Base-by-base conservation (phyloP, 768 basidiomycete genomes). In the Tricholoma terreum region DNA sequence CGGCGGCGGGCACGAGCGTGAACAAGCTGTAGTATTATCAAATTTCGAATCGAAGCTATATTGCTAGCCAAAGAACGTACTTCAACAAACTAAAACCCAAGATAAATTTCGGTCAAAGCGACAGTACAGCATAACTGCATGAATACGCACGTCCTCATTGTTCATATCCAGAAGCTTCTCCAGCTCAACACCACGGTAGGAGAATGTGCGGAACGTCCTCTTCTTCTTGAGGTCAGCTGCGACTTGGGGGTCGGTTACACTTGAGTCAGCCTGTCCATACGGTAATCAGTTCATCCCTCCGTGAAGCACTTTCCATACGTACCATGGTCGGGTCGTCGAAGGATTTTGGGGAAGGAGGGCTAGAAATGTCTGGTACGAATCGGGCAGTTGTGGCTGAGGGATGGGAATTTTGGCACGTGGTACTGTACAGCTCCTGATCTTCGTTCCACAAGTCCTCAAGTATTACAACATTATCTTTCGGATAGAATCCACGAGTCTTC, bases 201-300 rank as follows among this genome's bases (percentile, higher is more conserved):
- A 92, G 83, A 96, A 98, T 68, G 96, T 98, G 71, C 93, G 91
- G 90, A 98, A 98, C 58, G 94, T 95, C 71, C 97, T 82, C 86
- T 87, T 94, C 84, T 94, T 95, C 89, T 97, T 97, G 80, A 96
- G 84, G 74, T 95, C 96, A 61, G 95, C 95, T 67, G 96, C 97
- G 74, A 92, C 77, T 75, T 86, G 76, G 70, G 94, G 93, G 77
- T 97, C 94, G 77, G 95, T 96, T 66, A 94, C 81, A 56, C 76
- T 77, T 65, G 83, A 77, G 75, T 93, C 92, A 77, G 92, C 89
- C 92, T 94, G 65, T 22, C 36, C 8, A 52, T 6, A 45, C 61
- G 58, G 67, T 56, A 53, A 66, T 58, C 51, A 61, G 31, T 34
- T 52, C 50, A 14, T 52, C 50, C 38, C 50, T 30, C 12, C n/a